Evolutionary conservation across 176 grass and related monocot genomes (phyloP).

Genomic region (Tuctoria greenei): DNA sequence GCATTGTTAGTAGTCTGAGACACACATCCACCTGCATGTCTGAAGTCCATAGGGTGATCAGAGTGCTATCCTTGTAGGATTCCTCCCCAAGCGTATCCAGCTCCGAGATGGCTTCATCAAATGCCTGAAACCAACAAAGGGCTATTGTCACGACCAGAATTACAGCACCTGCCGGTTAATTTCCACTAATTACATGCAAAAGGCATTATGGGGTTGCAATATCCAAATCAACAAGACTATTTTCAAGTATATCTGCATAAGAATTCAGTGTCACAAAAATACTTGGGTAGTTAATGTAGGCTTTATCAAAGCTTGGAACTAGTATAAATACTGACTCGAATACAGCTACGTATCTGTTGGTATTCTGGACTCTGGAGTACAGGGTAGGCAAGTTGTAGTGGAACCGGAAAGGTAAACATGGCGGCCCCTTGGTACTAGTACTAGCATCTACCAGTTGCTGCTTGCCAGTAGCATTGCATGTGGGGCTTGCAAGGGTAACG

Average conservation of each 20-base stretch:
- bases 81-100: conserved; percentile 94
- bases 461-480: conserved; percentile 26
- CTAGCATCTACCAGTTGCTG: conserved; percentile 8
- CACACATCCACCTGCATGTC: conserved; percentile 82
- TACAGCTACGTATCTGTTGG: not conserved
- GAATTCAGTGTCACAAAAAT: not conserved
- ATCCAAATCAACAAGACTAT: not conserved
- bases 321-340: not conserved
- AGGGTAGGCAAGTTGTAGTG: not conserved
- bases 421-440: not conserved
- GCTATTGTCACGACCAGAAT: conserved; percentile 12
- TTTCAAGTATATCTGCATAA: not conserved
- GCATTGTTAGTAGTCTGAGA: not conserved
- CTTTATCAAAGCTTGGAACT: not conserved
- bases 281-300: not conserved
- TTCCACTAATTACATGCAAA: not conserved
- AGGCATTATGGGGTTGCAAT: not conserved
- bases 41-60: conserved; percentile 96
- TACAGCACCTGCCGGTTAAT: not conserved
- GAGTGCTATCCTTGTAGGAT: conserved; percentile 98
- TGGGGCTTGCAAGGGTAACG: conserved; percentile 27
- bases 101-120: conserved; percentile 91
- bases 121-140: conserved; percentile 55
- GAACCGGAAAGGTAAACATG: conserved; percentile 14
- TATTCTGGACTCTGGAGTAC: not conserved